Evolutionary conservation across 108 stramenopile species (phyloP).

Genomic region (Cyclotella atomus): DNA sequence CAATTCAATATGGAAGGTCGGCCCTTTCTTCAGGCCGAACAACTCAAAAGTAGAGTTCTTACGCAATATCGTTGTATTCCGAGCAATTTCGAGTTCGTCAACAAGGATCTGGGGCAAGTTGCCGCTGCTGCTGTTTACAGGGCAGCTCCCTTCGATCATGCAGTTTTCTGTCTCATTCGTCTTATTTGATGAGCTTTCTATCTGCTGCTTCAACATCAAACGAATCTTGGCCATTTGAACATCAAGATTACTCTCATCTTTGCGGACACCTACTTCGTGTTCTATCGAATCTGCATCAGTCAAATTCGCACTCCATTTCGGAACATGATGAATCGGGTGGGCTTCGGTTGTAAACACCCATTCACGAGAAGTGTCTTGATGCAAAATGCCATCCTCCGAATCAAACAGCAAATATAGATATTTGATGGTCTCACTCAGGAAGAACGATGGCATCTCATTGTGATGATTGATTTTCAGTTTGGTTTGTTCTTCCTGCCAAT

Average conservation of each 20-base stretch:
- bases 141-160: not conserved
- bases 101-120: not conserved
- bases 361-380: slow-evolving; percentile 64
- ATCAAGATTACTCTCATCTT: not conserved
- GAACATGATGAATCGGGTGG: slow-evolving; percentile 84
- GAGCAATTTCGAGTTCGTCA: not conserved
- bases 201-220: slow-evolving; percentile 20
- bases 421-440: slow-evolving; percentile 96
- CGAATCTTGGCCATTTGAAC: slow-evolving; percentile 24
- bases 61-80: not conserved
- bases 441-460: slow-evolving; percentile 96
- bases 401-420: slow-evolving; percentile 94
- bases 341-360: slow-evolving; percentile 98
- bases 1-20: not conserved
- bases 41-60: not conserved
- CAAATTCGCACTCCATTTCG: not conserved
- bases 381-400: slow-evolving; percentile 78
- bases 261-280: not conserved
- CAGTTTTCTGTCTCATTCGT: not conserved
- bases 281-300: not conserved
- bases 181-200: not conserved
- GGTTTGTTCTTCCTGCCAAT: slow-evolving; percentile 27
- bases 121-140: not conserved
- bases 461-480: slow-evolving; percentile 42
- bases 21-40: not conserved